phyloP scores from a whole-genome alignment of 345 rosid species.

The Eucalyptus cloeziana region DNA sequence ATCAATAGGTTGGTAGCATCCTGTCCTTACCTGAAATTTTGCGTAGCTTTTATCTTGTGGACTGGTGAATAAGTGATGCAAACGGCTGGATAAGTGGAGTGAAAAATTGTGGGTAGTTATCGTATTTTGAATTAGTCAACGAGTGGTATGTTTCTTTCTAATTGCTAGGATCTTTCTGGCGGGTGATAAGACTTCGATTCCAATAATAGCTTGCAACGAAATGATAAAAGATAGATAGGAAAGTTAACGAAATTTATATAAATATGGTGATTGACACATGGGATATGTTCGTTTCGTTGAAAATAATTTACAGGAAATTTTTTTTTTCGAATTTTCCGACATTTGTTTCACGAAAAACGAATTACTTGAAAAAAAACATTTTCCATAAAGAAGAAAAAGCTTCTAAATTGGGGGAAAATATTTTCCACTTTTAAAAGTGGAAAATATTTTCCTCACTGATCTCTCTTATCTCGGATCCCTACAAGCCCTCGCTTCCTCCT shows the following conservation, averaged over 20 bases:
- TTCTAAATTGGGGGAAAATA: too few relatives aligned
- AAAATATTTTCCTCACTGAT: accelerated
- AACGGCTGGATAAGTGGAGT: background rate
- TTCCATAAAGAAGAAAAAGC: too few relatives aligned
- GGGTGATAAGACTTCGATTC: background rate
- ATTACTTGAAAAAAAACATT: accelerated
- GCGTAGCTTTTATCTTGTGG: background rate
- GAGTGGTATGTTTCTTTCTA: too few relatives aligned
- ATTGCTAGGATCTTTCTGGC: background rate
- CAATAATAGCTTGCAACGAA: background rate
- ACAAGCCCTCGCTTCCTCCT: too few relatives aligned
- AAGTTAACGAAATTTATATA: background rate
- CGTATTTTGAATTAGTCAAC: background rate
- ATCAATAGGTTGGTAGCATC: background rate
- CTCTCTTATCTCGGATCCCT: accelerated
- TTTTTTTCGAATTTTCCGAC: too few relatives aligned
- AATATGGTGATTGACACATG: background rate
- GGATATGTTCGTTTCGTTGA: too few relatives aligned
- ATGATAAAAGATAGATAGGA: background rate
- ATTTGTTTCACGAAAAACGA: too few relatives aligned
- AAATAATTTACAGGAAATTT: too few relatives aligned
- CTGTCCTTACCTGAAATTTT: background rate
- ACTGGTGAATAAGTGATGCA: background rate
- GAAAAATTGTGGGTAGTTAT: background rate
- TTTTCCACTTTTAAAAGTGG: too few relatives aligned